These are phyloP conservation scores for Rosa rugosa DNA, from an alignment of 306 rosid species.

Conservation along the genomic window DNA sequence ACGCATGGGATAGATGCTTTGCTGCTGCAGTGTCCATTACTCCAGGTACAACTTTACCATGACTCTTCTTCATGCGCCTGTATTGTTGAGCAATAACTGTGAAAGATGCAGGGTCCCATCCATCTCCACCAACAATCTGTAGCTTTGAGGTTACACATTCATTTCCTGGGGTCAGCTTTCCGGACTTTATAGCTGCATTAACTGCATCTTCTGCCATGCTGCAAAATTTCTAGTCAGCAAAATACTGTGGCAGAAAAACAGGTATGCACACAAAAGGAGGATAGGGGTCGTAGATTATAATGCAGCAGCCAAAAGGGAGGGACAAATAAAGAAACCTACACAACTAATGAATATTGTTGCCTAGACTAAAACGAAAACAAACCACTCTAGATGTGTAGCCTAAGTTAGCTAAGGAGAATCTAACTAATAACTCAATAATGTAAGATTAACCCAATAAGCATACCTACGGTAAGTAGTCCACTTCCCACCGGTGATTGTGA, in stretches of 20 bases:
- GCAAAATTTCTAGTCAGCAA: slow-evolving; percentile 46
- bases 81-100: slow-evolving; percentile 93
- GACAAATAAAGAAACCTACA: background rate
- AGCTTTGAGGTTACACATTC: slow-evolving; percentile 67
- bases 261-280: background rate
- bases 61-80: slow-evolving; percentile 75
- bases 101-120: slow-evolving; percentile 91
- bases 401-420: slow-evolving; percentile 24
- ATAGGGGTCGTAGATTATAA: background rate
- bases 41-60: slow-evolving; percentile 86
- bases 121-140: slow-evolving; percentile 79
- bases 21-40: slow-evolving; percentile 86
- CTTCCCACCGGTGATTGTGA: slow-evolving; percentile 98
- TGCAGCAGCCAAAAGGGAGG: background rate
- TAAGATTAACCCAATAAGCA: slow-evolving; percentile 22
- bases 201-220: slow-evolving; percentile 99
- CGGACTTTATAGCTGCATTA: slow-evolving; percentile 86
- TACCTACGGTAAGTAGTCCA: slow-evolving; percentile 99
- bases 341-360: background rate
- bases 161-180: slow-evolving; percentile 66
- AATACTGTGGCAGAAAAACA: slow-evolving; percentile 21
- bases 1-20: slow-evolving; percentile 86
- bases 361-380: background rate
- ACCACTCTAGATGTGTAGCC: background rate
- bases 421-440: slow-evolving; percentile 21